A percentile compares a stretch with the other conserved stretches of the same genome.
phyloP scores from a whole-genome alignment of 2,329 filamentous ascomycete species.

The Monilinia vaccinii-corymbosi region DNA sequence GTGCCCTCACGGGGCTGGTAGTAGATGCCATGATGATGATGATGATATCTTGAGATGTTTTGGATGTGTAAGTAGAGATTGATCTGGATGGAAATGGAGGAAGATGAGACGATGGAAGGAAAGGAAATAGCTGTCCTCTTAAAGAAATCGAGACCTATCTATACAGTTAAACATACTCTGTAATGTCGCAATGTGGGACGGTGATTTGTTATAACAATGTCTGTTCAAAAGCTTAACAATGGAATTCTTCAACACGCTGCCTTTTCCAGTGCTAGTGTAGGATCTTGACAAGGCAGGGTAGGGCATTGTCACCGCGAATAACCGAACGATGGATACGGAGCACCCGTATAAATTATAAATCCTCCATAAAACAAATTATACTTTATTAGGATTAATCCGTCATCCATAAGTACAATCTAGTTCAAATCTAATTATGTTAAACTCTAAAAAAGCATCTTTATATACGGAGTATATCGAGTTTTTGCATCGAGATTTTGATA shows the following conservation, averaged over 20 bases:
- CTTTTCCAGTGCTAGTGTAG: not conserved
- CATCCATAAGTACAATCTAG: too few relatives aligned
- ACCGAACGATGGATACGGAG: not conserved
- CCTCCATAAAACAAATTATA: too few relatives aligned
- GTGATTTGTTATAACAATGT: not conserved
- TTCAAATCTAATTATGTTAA: too few relatives aligned
- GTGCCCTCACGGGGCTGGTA: constrained; percentile 20
- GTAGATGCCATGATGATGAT: constrained; percentile 17
- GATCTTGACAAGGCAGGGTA: not conserved
- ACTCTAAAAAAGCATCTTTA: too few relatives aligned
- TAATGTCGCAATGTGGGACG: not conserved
- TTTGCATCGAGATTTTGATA: too few relatives aligned
- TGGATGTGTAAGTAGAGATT: not conserved
- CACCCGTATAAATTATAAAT: too few relatives aligned
- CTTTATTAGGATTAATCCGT: too few relatives aligned
- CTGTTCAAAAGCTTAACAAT: not conserved
- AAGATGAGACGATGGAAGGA: not conserved
- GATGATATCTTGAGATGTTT: not conserved
- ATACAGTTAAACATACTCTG: not conserved
- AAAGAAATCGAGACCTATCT: not conserved
- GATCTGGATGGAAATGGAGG: not conserved
- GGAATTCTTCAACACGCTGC: constrained; percentile 1
- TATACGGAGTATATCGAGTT: too few relatives aligned
- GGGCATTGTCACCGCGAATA: not conserved
- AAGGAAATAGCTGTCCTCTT: not conserved